These are phyloP conservation scores for Lepiota brunneoincarnata DNA, from an alignment of 768 basidiomycete genomes.

Conservation along the genomic window DNA sequence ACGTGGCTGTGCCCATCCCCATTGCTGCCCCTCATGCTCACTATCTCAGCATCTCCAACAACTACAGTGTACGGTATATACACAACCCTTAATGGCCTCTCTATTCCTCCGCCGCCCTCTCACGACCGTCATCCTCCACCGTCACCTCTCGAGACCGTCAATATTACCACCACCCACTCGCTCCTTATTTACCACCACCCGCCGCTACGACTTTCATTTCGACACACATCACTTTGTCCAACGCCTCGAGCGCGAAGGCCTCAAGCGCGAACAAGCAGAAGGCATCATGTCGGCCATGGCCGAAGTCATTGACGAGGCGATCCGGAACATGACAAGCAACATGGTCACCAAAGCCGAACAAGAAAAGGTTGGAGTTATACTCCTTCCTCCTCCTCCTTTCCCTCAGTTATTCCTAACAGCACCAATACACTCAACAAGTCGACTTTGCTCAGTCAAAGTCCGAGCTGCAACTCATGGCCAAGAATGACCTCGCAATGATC, in stretches of 20 bases:
- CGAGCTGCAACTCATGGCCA: constrained; percentile 93
- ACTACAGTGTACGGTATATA: no score
- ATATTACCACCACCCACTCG: constrained; percentile 14
- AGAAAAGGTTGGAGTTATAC: constrained; percentile 71
- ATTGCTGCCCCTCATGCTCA: neutral
- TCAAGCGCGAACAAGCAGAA: constrained; percentile 90
- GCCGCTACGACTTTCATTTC: constrained; percentile 68
- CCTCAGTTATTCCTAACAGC: constrained; percentile 44
- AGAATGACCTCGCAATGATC: constrained; percentile 93
- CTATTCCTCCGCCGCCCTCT: neutral
- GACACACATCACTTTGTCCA: constrained; percentile 96
- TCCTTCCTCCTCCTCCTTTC: neutral
- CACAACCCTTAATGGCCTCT: constrained; percentile 10
- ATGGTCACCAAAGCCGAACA: constrained; percentile 97
- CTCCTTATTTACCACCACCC: constrained; percentile 27
- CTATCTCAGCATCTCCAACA: neutral
- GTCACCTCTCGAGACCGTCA: constrained; percentile 2
- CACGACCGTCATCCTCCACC: neutral
- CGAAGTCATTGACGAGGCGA: constrained; percentile 95
- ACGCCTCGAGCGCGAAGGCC: constrained; percentile 82
- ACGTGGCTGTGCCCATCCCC: neutral
- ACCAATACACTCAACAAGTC: constrained; percentile 93
- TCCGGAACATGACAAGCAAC: constrained; percentile 92
- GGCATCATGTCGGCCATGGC: constrained; percentile 97
- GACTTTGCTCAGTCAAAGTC: constrained; percentile 97